phyloP scores from a whole-genome alignment of 495 filamentous ascomycete species.

The Aspergillus kassunensis region DNA sequence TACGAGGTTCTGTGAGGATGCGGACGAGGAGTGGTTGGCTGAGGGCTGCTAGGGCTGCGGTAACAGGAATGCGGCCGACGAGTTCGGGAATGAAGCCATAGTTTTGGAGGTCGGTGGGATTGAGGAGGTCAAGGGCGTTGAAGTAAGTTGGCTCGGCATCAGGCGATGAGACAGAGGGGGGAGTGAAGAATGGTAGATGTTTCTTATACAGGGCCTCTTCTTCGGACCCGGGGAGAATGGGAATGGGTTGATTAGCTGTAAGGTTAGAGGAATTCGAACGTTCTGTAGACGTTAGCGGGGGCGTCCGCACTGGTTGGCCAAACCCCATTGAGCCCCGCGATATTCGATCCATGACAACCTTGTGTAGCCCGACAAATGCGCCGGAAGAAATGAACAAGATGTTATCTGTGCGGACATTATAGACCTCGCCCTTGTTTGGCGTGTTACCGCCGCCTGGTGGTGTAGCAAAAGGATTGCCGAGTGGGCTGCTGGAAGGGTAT shows the following conservation, averaged over 20 bases:
- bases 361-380: constrained; percentile 90
- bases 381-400: constrained; percentile 96
- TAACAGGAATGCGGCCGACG: constrained; percentile 83
- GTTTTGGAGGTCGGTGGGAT: constrained; percentile 77
- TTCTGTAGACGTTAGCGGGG: constrained; percentile 23
- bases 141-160: constrained; percentile 49
- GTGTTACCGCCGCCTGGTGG: constrained; percentile 33
- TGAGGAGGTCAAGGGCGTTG: constrained; percentile 77
- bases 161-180: constrained; percentile 29
- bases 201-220: constrained; percentile 62
- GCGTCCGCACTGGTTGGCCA: constrained; percentile 68
- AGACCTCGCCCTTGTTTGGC: constrained; percentile 73
- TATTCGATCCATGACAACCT: constrained; percentile 79
- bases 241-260: constrained; percentile 41
- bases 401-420: constrained; percentile 88
- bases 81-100: constrained; percentile 96
- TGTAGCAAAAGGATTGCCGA: constrained; percentile 41
- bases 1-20: constrained; percentile 88
- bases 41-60: constrained; percentile 76
- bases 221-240: constrained; percentile 47
- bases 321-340: constrained; percentile 89
- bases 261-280: constrained; percentile 20
- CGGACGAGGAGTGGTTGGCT: constrained; percentile 73
- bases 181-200: constrained; percentile 62
- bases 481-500: constrained; percentile 48